Evolutionary conservation across 768 basidiomycete species (phyloP).

Genomic region (Pulveroboletus sp.): DNA sequence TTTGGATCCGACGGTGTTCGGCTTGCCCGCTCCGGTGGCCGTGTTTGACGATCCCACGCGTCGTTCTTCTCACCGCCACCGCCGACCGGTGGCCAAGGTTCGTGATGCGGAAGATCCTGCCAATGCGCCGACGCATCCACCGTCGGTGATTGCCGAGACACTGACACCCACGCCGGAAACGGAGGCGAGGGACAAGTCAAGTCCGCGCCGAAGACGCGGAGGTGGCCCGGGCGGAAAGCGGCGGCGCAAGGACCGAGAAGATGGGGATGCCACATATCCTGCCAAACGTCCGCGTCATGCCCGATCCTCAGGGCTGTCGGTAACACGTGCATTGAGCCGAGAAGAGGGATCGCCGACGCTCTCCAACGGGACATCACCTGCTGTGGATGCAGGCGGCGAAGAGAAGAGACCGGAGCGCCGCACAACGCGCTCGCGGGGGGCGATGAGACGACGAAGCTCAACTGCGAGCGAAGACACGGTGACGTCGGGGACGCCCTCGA

Average conservation of each 20-base stretch:
- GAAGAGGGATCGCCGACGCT: slow-evolving; percentile 45
- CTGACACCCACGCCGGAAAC: slow-evolving; percentile 14
- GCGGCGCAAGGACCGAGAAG: slow-evolving; percentile 58
- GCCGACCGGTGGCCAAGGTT: slow-evolving; percentile 47
- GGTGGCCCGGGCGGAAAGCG: slow-evolving; percentile 46
- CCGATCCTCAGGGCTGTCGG: slow-evolving; percentile 32
- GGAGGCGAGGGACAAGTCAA: slow-evolving; percentile 43
- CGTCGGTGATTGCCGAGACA: slow-evolving; percentile 6
- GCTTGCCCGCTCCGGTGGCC: slow-evolving; percentile 49
- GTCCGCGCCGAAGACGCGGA: slow-evolving; percentile 48
- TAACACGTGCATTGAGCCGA: slow-evolving; percentile 23
- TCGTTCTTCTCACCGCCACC: slow-evolving; percentile 44
- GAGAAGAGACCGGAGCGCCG: slow-evolving; percentile 39
- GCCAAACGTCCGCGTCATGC: slow-evolving; percentile 62
- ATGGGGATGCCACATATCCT: slow-evolving; percentile 68
- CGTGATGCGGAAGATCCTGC: slow-evolving; percentile 45
- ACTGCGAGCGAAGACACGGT: slow-evolving; percentile 49
- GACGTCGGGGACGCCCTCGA: slow-evolving; percentile 34
- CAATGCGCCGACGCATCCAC: slow-evolving; percentile 2
- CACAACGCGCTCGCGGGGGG: slow-evolving; percentile 45
- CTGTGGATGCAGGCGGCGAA: slow-evolving; percentile 16
- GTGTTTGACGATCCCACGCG: slow-evolving; percentile 42
- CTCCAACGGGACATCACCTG: slow-evolving; percentile 28
- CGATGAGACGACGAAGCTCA: slow-evolving; percentile 44
- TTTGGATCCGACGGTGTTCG: slow-evolving; percentile 55